Base-by-base conservation (phyloP, 441 rosid species). In the Populus hybrid region DNA sequence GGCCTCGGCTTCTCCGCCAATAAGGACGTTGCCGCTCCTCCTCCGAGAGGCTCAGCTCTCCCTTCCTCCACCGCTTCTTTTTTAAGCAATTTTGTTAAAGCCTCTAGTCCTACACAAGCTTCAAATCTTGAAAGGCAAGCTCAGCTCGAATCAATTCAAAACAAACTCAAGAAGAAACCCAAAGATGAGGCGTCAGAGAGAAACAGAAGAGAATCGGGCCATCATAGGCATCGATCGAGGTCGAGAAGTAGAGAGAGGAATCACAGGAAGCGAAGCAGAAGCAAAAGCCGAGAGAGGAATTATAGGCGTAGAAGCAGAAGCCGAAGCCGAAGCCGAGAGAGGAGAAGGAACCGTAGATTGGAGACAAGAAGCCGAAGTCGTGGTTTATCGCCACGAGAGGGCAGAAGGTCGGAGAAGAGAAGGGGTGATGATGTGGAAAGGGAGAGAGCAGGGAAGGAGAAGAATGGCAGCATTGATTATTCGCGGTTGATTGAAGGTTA, bases 1-100 rank as follows among this genome's bases (percentile, higher is more conserved):
- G 99, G 99, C 46, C 95, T 95, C 8, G 97, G 99, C 5, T 94
- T 94, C 83, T 88, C 97, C 65, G 72, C 90, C 81, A 67, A 79
- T 36, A 19, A 70, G 78, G 64, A 74, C 26, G 74, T 40, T 50
- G 80, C 77, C 24, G 79, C 82, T 5, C 81, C 81, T 69, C 91
- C 95, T 21, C 73, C 79, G 19, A 86, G 88, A 74, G 91, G 89
- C 46, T 84, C 93, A 65, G 85, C 90, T 59, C 78, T 82, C 34
- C 66, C 85, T 46, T 83, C 91, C 0, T 84, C 90, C 3, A 87
- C 97, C 1, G 87, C 98, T 72, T 90, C 95, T 18, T 90, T 92
- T 79, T 89, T 88, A 59, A 85, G 84, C 81, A 86, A 79, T 28
- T 95, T 94, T 82, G 97, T 93, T 14, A 88, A 77, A 79, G 91